These are phyloP conservation scores for Orbilia javanica DNA, from an alignment of 2,329 filamentous ascomycete species.

Conservation along the genomic window DNA sequence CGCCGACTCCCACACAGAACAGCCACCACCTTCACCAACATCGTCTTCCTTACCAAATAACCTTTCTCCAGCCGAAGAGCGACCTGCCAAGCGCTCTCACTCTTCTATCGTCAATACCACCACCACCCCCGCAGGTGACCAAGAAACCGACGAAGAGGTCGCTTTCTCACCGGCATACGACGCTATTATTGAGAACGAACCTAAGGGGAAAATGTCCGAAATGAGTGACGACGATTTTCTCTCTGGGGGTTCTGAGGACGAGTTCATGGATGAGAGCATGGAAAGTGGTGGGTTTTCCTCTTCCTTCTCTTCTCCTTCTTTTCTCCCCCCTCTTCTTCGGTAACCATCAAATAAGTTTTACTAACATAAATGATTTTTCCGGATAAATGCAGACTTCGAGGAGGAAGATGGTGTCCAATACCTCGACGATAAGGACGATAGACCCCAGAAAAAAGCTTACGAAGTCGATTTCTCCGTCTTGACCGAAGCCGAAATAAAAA, in stretches of 20 bases:
- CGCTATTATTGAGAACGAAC: constrained; percentile 39
- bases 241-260: constrained; percentile 63
- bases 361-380: constrained; percentile 1
- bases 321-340: neutral
- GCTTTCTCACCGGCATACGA: constrained; percentile 56
- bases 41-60: neutral
- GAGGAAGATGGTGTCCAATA: constrained; percentile 73
- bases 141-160: constrained; percentile 40
- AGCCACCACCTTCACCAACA: neutral
- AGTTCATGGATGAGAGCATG: constrained; percentile 68
- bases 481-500: constrained; percentile 82
- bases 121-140: neutral
- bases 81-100: constrained; percentile 56
- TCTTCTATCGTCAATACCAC: constrained; percentile 24
- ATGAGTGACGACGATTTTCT: constrained; percentile 63
- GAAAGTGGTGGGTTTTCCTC: constrained; percentile 61
- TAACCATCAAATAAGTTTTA: neutral
- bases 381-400: constrained; percentile 69
- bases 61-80: constrained; percentile 40
- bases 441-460: constrained; percentile 79
- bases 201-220: constrained; percentile 58
- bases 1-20: constrained; percentile 21
- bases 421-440: constrained; percentile 77
- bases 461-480: constrained; percentile 88
- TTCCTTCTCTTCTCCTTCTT: too few species aligned